Conservation (phyloP, 179 eudicot species). For the Heliamphora pulchella region DNA sequence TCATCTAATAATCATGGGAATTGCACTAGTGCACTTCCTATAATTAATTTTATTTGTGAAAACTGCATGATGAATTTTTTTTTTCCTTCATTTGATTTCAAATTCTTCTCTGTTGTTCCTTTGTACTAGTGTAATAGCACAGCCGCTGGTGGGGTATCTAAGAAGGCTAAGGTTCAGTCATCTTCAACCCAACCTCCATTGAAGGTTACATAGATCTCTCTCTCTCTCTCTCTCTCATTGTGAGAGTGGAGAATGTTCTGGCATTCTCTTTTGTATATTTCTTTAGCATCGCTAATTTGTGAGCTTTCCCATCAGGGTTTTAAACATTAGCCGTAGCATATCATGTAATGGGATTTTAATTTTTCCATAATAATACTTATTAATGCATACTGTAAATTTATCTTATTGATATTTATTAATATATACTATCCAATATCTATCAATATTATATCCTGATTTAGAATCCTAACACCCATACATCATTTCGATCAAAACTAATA, state of each 20-base stretch:
- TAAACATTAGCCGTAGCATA: too few relatives aligned
- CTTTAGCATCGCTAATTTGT: too few relatives aligned
- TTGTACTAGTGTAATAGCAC: slow-evolving; percentile 55
- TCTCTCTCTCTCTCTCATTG: background rate
- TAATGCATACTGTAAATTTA: too few relatives aligned
- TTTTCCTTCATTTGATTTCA: background rate
- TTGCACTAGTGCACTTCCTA: background rate
- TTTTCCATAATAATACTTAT: too few relatives aligned
- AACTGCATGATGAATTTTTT: background rate
- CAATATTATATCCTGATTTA: background rate
- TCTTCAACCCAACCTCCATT: slow-evolving; percentile 68
- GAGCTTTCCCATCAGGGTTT: too few relatives aligned
- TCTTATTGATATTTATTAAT: too few relatives aligned
- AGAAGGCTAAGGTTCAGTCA: slow-evolving; percentile 79
- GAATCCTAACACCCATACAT: background rate
- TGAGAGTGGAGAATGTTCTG: background rate
- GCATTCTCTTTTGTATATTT: background rate
- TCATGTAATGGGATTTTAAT: too few relatives aligned
- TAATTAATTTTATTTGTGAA: background rate
- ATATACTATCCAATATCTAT: too few relatives aligned
- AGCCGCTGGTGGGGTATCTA: slow-evolving; percentile 48
- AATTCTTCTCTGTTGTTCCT: background rate
- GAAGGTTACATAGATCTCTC: slow-evolving; percentile 41
- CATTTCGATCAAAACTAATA: background rate
- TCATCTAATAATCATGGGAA: too few relatives aligned